Conservation (phyloP, 169 alveolate genomes). For the Plasmodium cynomolgi region DNA sequence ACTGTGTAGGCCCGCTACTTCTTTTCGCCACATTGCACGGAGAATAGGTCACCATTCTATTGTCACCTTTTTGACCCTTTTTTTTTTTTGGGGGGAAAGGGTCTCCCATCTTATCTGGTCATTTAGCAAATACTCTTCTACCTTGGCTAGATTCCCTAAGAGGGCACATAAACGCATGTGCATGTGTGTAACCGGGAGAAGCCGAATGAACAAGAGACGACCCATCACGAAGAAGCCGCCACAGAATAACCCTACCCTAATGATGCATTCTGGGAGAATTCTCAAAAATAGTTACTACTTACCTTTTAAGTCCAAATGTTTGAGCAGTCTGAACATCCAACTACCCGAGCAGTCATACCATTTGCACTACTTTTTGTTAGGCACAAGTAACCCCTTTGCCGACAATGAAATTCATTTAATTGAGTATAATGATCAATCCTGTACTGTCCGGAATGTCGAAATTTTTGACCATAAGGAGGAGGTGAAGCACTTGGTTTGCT, state of each 20-base stretch:
- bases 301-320: slow-evolving; percentile 53
- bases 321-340: slow-evolving; percentile 14
- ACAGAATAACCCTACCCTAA: background rate
- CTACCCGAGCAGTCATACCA: slow-evolving; percentile 26
- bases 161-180: background rate
- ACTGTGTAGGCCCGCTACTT: background rate
- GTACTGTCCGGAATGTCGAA: slow-evolving; percentile 20
- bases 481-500: slow-evolving; percentile 42
- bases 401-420: slow-evolving; percentile 69
- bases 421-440: slow-evolving; percentile 49
- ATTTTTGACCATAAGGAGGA: slow-evolving; percentile 43
- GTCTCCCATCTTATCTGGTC: background rate
- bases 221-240: background rate
- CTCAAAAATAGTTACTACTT: slow-evolving; percentile 38
- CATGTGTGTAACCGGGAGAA: background rate
- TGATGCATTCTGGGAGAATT: slow-evolving; percentile 52
- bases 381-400: slow-evolving; percentile 37
- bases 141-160: background rate
- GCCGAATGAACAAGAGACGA: background rate
- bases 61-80: too few species aligned
- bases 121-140: background rate
- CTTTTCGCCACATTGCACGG: background rate
- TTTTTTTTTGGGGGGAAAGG: background rate
- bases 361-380: slow-evolving; percentile 53
- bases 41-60: background rate